These are phyloP conservation scores for Erigeron canadensis DNA, from an alignment of 129 eudicot species.

Conservation along the genomic window DNA sequence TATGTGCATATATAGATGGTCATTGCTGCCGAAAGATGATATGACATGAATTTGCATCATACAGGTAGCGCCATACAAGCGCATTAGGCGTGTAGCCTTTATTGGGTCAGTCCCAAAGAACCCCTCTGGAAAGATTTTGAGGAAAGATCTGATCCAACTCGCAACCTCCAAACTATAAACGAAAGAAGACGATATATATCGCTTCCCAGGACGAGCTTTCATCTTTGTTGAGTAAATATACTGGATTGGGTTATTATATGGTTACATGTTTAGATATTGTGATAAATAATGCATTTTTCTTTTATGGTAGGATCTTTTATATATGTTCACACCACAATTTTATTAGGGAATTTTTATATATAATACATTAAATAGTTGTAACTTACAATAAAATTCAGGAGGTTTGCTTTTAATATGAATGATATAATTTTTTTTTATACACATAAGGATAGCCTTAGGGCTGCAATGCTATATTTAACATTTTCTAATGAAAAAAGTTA, in stretches of 20 bases:
- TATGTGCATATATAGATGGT: neutral
- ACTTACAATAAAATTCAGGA: too few species aligned
- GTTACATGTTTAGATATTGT: constrained; percentile 1
- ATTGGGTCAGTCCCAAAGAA: constrained; percentile 82
- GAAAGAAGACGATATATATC: neutral
- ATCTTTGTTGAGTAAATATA: neutral
- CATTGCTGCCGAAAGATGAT: neutral
- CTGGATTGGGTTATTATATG: neutral
- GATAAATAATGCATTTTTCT: too few species aligned
- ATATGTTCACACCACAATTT: too few species aligned
- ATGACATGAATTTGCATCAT: neutral
- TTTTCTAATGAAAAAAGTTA: too few species aligned
- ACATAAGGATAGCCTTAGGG: too few species aligned
- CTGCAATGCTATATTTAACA: too few species aligned
- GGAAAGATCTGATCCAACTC: constrained; percentile 86
- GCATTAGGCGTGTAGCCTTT: constrained; percentile 78
- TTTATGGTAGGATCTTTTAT: too few species aligned
- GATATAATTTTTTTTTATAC: too few species aligned
- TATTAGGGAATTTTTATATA: too few species aligned
- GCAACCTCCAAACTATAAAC: constrained; percentile 57
- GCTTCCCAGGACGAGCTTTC: neutral
- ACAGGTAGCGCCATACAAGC: constrained; percentile 97
- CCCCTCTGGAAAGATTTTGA: constrained; percentile 88
- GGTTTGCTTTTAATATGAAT: too few species aligned
- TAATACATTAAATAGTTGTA: too few species aligned